Base-by-base conservation (phyloP, 768 basidiomycete species). In the Pisolithus marmoratus region DNA sequence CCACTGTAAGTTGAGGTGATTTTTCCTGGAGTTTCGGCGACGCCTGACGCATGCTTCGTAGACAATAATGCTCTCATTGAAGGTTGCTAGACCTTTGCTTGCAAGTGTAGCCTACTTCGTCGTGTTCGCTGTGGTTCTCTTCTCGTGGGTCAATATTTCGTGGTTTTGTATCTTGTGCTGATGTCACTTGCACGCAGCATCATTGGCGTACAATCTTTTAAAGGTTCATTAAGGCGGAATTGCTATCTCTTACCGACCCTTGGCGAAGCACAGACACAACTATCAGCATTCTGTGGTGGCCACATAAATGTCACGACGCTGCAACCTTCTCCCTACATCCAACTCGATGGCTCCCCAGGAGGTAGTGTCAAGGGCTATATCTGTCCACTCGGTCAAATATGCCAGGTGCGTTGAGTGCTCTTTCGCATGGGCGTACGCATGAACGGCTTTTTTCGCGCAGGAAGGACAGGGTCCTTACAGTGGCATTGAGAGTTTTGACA, bases 121-220 rank as follows among this genome's bases (percentile, higher is more conserved):
- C 15, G 57, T 94, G 20, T 97, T 97, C 60, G 93, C 93, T 0
- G 85, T 93, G 72, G 70, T 83, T 12, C 62, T 98, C 6, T 96
- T 97, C 68, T 91, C 90, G 88, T 90, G 53, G 60, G 85, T 46
- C 17, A 19, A 8, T 22, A 51, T 36, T 15, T 20, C 22, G 14
- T 46, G 15, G 12, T 46, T 36, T 38, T n/a, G 23, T 12, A 34
- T 11, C 38, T 45, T 15, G 42, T 12, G 11, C 19, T 20, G 12
- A 22, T 37, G 31, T 46, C 46, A 54, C 51, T 20, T 38, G 48
- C 22, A 8, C 26, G 20, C 17, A 64, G 90, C 4, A 88, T 97
- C 61, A 88, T 96, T 52, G 94, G 95, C n/a, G 81, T 96, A 1
- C 92, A 97, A 59, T 82, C 90, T 0, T 99, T 99, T 74, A 83